Evolutionary conservation across 768 basidiomycete species (phyloP).

Genomic region (Boletus sensibilis): DNA sequence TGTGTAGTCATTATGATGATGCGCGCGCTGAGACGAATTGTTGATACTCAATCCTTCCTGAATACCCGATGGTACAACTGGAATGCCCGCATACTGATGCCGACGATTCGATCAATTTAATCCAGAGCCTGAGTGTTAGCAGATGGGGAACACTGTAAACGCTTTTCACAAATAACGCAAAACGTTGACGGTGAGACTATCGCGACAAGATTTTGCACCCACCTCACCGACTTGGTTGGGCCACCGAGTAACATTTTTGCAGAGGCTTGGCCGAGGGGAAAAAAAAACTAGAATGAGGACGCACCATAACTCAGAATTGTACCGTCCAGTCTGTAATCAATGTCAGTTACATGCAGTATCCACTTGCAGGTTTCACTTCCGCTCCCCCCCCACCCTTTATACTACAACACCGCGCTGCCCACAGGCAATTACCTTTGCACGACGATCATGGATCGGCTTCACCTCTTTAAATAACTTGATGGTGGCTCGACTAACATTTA

Average conservation of each 20-base stretch:
- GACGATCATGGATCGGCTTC: slow-evolving; percentile 30
- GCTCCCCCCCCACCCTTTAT: no score
- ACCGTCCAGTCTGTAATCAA: background rate
- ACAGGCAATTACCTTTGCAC: background rate
- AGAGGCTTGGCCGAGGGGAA: no score
- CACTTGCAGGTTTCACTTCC: background rate
- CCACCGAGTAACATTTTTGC: background rate
- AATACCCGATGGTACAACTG: no score
- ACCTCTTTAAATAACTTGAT: slow-evolving; percentile 34
- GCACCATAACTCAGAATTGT: background rate
- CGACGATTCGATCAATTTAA: background rate
- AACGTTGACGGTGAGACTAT: background rate
- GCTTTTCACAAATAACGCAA: background rate
- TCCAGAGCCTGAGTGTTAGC: background rate
- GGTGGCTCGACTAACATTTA: slow-evolving; percentile 27
- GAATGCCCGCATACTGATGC: background rate
- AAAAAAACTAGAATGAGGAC: no score
- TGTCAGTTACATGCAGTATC: background rate
- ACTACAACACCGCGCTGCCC: background rate
- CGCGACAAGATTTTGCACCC: background rate
- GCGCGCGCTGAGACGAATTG: background rate
- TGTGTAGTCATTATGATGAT: background rate
- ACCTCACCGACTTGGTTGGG: background rate
- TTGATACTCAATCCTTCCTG: background rate
- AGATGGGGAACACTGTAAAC: background rate